Conservation (phyloP, 1,139 yeast species). For the Tardiomyces depauwii region DNA sequence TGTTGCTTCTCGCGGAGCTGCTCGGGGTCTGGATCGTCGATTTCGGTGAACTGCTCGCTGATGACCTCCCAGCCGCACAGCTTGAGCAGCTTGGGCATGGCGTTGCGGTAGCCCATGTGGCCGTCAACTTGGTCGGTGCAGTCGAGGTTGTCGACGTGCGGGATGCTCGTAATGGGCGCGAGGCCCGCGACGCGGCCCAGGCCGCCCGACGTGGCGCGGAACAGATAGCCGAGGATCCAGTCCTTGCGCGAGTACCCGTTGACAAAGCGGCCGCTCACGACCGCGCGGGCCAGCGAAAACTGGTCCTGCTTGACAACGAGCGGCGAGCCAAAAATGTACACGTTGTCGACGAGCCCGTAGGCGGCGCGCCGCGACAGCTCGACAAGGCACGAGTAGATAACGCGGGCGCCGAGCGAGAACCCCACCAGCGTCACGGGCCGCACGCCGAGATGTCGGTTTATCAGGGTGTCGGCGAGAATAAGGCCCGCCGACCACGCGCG, state of each 20-base stretch:
- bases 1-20: slow-evolving; percentile 67
- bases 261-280: slow-evolving; percentile 81
- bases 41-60: slow-evolving; percentile 87
- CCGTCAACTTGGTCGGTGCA: slow-evolving; percentile 85
- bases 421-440: slow-evolving; percentile 91
- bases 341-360: slow-evolving; percentile 82
- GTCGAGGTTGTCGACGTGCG: slow-evolving; percentile 77
- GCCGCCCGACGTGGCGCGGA: slow-evolving; percentile 95
- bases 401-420: slow-evolving; percentile 87
- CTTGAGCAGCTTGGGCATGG: slow-evolving; percentile 71
- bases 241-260: slow-evolving; percentile 89
- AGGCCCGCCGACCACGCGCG: slow-evolving; percentile 97
- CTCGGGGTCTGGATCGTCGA: slow-evolving; percentile 93
- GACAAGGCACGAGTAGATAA: slow-evolving; percentile 79
- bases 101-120: slow-evolving; percentile 92
- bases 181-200: slow-evolving; percentile 83
- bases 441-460: slow-evolving; percentile 80
- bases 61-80: slow-evolving; percentile 69
- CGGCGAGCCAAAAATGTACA: slow-evolving; percentile 82
- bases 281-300: slow-evolving; percentile 67
- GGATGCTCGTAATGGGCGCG: slow-evolving; percentile 41
- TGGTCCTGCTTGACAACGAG: slow-evolving; percentile 71
- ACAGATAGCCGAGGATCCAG: slow-evolving; percentile 93
- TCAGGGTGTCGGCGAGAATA: slow-evolving; percentile 80
- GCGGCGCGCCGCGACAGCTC: slow-evolving; percentile 84